These are phyloP conservation scores for Penicillium sclerotigenum DNA, from an alignment of 2,329 filamentous ascomycete genomes.

Conservation along the genomic window DNA sequence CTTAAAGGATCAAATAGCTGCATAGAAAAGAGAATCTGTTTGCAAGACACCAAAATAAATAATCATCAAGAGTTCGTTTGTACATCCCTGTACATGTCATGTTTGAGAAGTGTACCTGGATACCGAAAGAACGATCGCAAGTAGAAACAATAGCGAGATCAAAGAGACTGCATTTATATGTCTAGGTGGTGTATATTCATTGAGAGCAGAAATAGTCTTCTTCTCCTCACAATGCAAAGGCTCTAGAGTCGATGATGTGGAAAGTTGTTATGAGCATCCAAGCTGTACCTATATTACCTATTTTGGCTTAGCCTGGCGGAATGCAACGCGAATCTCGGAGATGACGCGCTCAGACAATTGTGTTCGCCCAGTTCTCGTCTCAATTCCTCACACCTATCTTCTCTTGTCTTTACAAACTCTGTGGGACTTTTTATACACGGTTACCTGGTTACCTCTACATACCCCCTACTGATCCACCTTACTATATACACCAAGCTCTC, in stretches of 20 bases:
- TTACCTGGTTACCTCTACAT: neutral
- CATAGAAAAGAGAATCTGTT: neutral
- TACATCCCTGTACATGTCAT: neutral
- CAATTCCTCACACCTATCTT: constrained; percentile 7
- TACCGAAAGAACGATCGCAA: neutral
- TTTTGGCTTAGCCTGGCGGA: constrained; percentile 29
- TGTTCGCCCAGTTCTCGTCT: constrained; percentile 3
- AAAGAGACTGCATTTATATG: neutral
- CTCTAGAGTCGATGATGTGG: neutral
- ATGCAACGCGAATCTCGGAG: constrained; percentile 19
- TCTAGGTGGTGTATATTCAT: neutral
- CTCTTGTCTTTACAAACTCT: neutral
- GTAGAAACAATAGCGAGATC: neutral
- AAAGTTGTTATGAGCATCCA: constrained; percentile 3
- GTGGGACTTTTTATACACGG: neutral
- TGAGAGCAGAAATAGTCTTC: neutral
- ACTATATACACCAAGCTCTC: neutral
- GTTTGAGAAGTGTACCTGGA: neutral
- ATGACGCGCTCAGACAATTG: constrained; percentile 20
- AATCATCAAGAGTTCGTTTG: neutral
- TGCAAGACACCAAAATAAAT: neutral
- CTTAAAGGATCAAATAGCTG: neutral
- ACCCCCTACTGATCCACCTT: neutral
- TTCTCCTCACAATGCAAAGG: neutral
- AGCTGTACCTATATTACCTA: constrained; percentile 29